Conservation (phyloP, 106 monocot species). For the Dendrobium catenatum region DNA sequence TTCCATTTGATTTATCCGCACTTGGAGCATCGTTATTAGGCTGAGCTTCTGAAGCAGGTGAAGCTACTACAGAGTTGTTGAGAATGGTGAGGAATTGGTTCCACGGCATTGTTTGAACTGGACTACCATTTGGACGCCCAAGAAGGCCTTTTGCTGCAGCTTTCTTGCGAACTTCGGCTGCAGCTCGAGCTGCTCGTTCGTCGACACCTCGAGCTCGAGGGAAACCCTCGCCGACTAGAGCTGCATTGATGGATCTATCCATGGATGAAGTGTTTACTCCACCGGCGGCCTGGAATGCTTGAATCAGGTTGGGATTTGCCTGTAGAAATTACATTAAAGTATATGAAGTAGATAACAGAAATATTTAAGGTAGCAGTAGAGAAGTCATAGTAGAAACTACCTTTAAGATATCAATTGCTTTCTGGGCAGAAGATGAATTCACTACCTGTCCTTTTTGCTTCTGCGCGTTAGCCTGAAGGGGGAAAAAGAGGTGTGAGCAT, state of each 20-base stretch:
- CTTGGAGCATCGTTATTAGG: conserved; percentile 11
- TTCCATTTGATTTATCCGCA: conserved; percentile 9
- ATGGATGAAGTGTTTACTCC: conserved; percentile 23
- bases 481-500: neutral
- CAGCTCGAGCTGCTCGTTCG: conserved; percentile 81
- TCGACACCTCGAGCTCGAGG: conserved; percentile 69
- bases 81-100: conserved; percentile 63
- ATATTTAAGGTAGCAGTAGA: neutral
- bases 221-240: conserved; percentile 43
- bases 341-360: neutral
- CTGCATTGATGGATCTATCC: conserved; percentile 39
- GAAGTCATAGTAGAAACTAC: conserved; percentile 13
- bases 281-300: conserved; percentile 72
- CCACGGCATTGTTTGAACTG: conserved; percentile 45
- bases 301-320: conserved; percentile 65
- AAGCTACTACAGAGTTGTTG: conserved; percentile 18
- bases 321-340: conserved; percentile 3
- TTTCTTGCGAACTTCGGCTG: conserved; percentile 84
- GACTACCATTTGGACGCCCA: conserved; percentile 42
- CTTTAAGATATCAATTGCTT: conserved; percentile 86
- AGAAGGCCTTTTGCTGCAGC: conserved; percentile 76
- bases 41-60: conserved; percentile 13
- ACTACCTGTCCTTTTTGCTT: conserved; percentile 79
- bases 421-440: conserved; percentile 60
- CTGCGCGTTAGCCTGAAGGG: conserved; percentile 61